Base-by-base conservation (phyloP, 2,329 filamentous ascomycete species). In the Tolypocladium album region DNA sequence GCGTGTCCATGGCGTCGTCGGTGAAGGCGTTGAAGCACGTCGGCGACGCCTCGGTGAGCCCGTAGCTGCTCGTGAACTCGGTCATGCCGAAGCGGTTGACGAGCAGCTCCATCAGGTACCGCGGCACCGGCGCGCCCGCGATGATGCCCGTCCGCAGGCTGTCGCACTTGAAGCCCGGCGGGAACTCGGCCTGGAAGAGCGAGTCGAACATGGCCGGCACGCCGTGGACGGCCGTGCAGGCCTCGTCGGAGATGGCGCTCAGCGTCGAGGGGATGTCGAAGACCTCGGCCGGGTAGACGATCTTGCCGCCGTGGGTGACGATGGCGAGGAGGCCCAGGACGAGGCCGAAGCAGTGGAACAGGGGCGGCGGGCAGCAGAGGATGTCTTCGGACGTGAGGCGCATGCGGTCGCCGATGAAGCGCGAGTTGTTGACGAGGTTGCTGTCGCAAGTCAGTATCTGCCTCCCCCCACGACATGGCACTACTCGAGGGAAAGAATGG, bases 271-370 rank as follows among this genome's bases (percentile, higher is more conserved):
- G 72, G 1, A 88, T 80, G 66, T 90, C 86, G 67, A 93, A 93
- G 0, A 87, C 84, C 67, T 91, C 87, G 63, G 83, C 82, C 0
- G 90, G 89, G 67, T 90, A 90, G 12, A 93, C 84, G 57, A 92
- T 86, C 71, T 88, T 89, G 45, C 83, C 84, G 55, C 89, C 89
- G 70, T 92, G 88, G 0, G 88, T 91, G 58, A 92, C 74, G 52
- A 84, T 80, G 1, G 88, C 86, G 59, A 92, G 80, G 53, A 92
- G 79, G 11, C 89, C 89, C 3, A 92, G 82, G 1, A 92, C 88
- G 9, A 93, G 82, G 1, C 89, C 89, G 69, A 93, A 93, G 76
- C 89, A 93, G 76, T 94, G 90, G 78, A 94, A 94, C 4, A 94
- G 79, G 0, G 90, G 90, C 0, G 90, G 89, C 3, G 89, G 89